Percentiles rank a stretch among this genome's conserved stretches.
Evolutionary conservation across 345 rosid species (phyloP).

Genomic region (Linum usitatissimum): DNA sequence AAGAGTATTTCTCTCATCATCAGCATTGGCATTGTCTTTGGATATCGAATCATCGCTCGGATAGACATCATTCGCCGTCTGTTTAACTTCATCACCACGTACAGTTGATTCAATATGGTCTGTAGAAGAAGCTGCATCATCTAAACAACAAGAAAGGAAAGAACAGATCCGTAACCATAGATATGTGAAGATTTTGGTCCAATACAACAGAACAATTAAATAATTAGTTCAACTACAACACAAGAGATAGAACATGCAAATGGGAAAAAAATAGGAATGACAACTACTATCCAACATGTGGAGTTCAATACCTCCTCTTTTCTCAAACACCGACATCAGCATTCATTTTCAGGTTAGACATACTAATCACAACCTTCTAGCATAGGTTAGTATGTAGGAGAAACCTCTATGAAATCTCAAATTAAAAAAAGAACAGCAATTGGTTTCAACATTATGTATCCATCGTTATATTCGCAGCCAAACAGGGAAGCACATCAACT

Average conservation of each 20-base stretch:
- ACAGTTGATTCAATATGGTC: constrained; percentile 23
- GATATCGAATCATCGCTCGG: constrained; percentile 18
- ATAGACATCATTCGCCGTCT: constrained; percentile 16
- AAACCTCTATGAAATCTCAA: not conserved
- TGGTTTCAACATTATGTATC: too few species aligned
- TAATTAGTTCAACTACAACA: too few species aligned
- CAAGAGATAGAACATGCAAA: too few species aligned
- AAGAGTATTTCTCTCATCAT: constrained; percentile 22
- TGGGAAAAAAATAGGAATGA: too few species aligned
- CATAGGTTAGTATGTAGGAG: not conserved
- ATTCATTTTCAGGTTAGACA: too few species aligned
- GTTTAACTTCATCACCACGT: constrained; percentile 17
- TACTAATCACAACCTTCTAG: too few species aligned
- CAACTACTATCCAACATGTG: too few species aligned
- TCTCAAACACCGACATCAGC: too few species aligned
- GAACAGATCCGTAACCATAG: constrained; percentile 3
- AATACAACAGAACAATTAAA: too few species aligned
- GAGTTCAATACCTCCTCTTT: too few species aligned
- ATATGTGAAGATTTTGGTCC: not conserved
- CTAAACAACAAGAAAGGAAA: constrained; percentile 20
- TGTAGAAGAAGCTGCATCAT: constrained; percentile 22
- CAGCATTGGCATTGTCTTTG: constrained; percentile 18
- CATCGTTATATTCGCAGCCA: too few species aligned
- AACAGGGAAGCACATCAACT: not conserved
- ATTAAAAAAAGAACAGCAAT: not conserved